These are phyloP conservation scores for Bruguiera sexangula DNA, from an alignment of 345 rosid species.

Conservation along the genomic window DNA sequence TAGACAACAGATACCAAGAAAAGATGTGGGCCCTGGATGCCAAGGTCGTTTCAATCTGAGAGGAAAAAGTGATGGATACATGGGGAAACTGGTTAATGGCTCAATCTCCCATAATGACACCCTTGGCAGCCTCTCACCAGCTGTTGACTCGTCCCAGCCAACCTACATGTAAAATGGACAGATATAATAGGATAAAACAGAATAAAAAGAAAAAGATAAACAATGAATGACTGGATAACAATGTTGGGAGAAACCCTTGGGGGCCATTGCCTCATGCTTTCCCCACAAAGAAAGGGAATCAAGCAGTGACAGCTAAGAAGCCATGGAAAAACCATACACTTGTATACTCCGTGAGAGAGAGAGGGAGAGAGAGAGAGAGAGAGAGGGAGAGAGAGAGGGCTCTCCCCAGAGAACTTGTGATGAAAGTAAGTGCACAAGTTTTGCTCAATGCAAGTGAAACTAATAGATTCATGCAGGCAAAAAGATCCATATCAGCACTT, in stretches of 20 bases:
- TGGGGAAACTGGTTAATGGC: slow-evolving; percentile 71
- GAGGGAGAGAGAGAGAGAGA: no score
- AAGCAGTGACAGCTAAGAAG: neutral
- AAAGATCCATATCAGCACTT: neutral
- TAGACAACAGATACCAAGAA: slow-evolving; percentile 41
- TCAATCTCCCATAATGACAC: slow-evolving; percentile 82
- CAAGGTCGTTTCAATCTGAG: slow-evolving; percentile 78
- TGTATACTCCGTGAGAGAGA: neutral
- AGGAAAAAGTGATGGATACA: slow-evolving; percentile 76
- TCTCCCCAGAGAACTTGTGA: no score
- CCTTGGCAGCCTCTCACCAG: slow-evolving; percentile 73
- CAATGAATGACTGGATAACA: no score
- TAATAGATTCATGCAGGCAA: neutral
- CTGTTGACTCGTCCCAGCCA: slow-evolving; percentile 84
- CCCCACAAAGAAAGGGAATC: neutral
- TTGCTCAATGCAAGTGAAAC: neutral
- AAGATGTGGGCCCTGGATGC: slow-evolving; percentile 58
- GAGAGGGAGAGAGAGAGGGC: no score
- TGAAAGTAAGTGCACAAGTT: no score
- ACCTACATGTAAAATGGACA: slow-evolving; percentile 39
- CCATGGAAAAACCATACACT: neutral
- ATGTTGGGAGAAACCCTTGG: neutral
- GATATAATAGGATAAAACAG: no score
- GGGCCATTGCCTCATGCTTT: neutral
- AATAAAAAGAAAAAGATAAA: no score